These are phyloP conservation scores for Daldinia eschscholtzii DNA, from an alignment of 2,329 filamentous ascomycete species.

Conservation along the genomic window DNA sequence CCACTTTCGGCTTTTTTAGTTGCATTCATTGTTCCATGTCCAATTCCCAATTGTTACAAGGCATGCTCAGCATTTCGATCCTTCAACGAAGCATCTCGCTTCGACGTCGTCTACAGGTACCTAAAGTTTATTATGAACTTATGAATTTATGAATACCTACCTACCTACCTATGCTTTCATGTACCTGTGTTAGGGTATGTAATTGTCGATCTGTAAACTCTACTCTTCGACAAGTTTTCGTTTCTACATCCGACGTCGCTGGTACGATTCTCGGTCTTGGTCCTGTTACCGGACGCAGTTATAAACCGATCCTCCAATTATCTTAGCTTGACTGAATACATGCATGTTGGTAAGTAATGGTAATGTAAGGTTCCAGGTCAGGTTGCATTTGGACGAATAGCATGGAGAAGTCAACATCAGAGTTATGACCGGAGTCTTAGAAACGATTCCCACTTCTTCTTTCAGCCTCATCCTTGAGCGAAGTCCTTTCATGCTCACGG, in stretches of 20 bases:
- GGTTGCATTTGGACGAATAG: background rate
- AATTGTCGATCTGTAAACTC: background rate
- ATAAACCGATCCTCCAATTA: constrained; percentile 3
- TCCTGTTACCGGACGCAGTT: constrained; percentile 8
- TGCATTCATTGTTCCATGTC: background rate
- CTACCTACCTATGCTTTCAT: background rate
- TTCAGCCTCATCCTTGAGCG: constrained; percentile 37
- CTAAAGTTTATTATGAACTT: no score
- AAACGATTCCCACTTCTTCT: constrained; percentile 8
- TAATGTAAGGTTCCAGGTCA: constrained; percentile 2
- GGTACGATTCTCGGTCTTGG: constrained; percentile 15
- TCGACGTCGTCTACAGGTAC: no score
- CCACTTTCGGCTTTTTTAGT: constrained; percentile 8
- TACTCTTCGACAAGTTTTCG: background rate
- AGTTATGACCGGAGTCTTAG: background rate
- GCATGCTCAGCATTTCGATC: background rate
- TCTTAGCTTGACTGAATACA: background rate
- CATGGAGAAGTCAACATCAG: background rate
- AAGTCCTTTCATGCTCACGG: constrained; percentile 28
- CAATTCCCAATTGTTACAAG: background rate
- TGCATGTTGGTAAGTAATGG: background rate
- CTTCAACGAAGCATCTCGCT: background rate
- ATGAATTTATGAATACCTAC: no score
- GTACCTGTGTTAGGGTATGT: background rate
- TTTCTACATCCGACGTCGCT: constrained; percentile 1